Base-by-base conservation (phyloP, 2,329 filamentous ascomycete genomes). In the Periconia digitata region DNA sequence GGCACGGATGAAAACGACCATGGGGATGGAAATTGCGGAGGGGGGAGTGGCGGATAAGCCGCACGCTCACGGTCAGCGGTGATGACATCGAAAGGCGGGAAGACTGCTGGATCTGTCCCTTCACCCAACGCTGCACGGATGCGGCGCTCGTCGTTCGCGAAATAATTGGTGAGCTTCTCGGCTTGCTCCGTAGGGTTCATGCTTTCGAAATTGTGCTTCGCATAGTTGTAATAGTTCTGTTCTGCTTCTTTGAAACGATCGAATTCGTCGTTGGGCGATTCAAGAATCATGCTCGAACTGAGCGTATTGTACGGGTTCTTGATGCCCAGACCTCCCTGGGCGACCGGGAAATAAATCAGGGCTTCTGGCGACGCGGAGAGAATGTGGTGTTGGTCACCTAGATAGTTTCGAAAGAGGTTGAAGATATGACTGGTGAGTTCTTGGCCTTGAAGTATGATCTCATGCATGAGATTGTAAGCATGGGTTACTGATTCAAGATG, bases 321-420 rank as follows among this genome's bases (percentile, higher is more conserved):
- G 16, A 68, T 51, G 32, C 64, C 62, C 17, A 69, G 53, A 16
- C 64, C 66, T 32, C 66, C 64, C 24, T 60, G 64, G 1, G 57
- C 45, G 29, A 51, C 46, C 1, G 66, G 62, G 1, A 68, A 55
- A 46, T 63, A 60, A 45, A 67, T 55, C 20, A 67, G 39, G 4
- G 64, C 54, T 27, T 69, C 66, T 7, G 66, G 41, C 3, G 47
- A 22, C 34, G 55, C 43, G 20, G 51, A 20, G 6, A 20, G 22
- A 8, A 48, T 34, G 1, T 23, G 22, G n/a, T 3, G 27, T 5
- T 24, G 29, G 8, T 29, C 22, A 13, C 18, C 2, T 8, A 56
- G 38, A 38, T 52, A 59, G 1, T 32, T 24, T 2, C 17, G 17
- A 3, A 67, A 46, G 39, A 66, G 53, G 6, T 18, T 18, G 29